phyloP scores from a whole-genome alignment of 805 yeast species.

The Jamesozyma piceae region DNA sequence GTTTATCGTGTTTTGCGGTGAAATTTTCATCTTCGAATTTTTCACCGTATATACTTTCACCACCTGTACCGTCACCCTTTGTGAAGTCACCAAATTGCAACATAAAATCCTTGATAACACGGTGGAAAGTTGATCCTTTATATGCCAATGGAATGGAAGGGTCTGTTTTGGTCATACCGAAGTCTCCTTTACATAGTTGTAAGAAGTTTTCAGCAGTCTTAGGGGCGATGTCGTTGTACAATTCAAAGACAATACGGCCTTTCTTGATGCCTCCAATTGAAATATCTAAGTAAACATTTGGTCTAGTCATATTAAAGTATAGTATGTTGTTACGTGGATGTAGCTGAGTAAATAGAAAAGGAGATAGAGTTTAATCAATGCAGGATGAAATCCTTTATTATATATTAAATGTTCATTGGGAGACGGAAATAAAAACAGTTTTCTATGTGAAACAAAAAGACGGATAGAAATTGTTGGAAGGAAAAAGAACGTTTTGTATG shows the following conservation, averaged over 20 bases:
- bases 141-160: constrained; percentile 49
- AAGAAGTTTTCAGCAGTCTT: constrained; percentile 85
- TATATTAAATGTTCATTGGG: no score
- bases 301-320: constrained; percentile 8
- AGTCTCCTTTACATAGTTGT: constrained; percentile 80
- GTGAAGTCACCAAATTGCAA: constrained; percentile 93
- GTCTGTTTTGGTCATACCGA: constrained; percentile 35
- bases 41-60: constrained; percentile 75
- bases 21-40: constrained; percentile 90
- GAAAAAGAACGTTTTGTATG: background rate
- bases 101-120: constrained; percentile 85
- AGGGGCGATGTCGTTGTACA: constrained; percentile 68
- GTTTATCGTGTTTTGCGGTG: constrained; percentile 62
- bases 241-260: constrained; percentile 74
- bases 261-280: constrained; percentile 57
- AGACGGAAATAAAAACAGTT: no score
- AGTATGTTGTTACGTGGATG: background rate
- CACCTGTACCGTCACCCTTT: constrained; percentile 65
- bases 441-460: no score
- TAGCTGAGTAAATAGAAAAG: no score
- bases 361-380: no score
- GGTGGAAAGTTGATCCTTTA: constrained; percentile 85
- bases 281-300: constrained; percentile 71
- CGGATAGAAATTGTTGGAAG: background rate
- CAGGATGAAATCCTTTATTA: no score